Conservation (phyloP, 2,329 filamentous ascomycete species). For the Colletotrichum sp. region DNA sequence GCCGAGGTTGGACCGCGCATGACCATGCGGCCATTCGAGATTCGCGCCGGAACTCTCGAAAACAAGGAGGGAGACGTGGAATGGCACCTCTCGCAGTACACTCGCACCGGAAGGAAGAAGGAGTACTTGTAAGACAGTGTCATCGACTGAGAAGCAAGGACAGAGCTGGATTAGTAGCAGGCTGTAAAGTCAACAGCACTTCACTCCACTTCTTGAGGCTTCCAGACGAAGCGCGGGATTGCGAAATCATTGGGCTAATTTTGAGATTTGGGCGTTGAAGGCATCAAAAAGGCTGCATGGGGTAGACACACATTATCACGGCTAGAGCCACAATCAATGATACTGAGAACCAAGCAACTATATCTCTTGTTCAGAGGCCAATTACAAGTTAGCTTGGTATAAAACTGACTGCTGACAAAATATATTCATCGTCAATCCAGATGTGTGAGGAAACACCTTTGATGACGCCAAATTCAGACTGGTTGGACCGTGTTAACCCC, state of each 20-base stretch:
- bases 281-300: neutral
- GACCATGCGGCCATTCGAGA: conserved; percentile 86
- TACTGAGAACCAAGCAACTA: neutral
- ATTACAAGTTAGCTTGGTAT: neutral
- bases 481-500: neutral
- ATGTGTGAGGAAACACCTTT: neutral
- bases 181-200: neutral
- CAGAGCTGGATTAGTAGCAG: neutral
- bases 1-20: conserved; percentile 83
- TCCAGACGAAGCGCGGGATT: too few species aligned
- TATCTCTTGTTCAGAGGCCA: neutral
- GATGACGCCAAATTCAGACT: neutral
- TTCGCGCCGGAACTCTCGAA: conserved; percentile 87
- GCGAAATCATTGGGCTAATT: neutral
- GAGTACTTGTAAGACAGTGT: conserved; percentile 75
- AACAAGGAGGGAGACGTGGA: conserved; percentile 96
- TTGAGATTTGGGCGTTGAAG: neutral
- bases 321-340: neutral
- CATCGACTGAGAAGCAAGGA: neutral
- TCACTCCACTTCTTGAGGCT: neutral
- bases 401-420: neutral
- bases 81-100: conserved; percentile 97
- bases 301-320: neutral
- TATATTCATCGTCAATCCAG: neutral
- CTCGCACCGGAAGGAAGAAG: conserved; percentile 92